A percentile compares a stretch with the other conserved stretches of the same genome.
Conservation (phyloP, 164 flowering plant species). For the Euptelea pleiosperma region DNA sequence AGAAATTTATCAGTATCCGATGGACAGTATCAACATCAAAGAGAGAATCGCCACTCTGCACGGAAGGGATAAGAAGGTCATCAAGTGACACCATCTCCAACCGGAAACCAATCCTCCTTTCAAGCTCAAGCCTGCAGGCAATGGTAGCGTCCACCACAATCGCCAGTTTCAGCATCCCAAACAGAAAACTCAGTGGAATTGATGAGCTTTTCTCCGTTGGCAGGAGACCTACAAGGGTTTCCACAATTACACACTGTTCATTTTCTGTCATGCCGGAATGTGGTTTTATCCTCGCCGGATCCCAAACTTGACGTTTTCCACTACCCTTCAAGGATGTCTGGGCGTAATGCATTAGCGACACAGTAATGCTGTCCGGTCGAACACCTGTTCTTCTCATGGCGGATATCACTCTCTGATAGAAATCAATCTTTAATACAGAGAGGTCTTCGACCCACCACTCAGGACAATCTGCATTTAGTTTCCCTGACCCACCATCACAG, state of each 20-base stretch:
- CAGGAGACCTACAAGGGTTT: constrained; percentile 49
- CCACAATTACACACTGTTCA: constrained; percentile 50
- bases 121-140: constrained; percentile 62
- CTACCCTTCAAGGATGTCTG: constrained; percentile 49
- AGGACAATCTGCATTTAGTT: constrained; percentile 31
- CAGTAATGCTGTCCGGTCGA: constrained; percentile 39
- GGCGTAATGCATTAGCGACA: constrained; percentile 62
- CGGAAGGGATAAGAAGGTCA: constrained; percentile 66
- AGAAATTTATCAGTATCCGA: constrained; percentile 54
- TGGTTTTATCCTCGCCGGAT: constrained; percentile 38
- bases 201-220: constrained; percentile 48
- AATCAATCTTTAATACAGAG: constrained; percentile 43
- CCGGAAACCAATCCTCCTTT: constrained; percentile 51
- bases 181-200: constrained; percentile 53
- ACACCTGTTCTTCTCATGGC: constrained; percentile 56
- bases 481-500: constrained; percentile 30
- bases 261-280: constrained; percentile 26
- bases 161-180: constrained; percentile 62
- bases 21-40: constrained; percentile 65
- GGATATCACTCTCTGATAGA: constrained; percentile 45
- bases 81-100: constrained; percentile 60
- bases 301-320: constrained; percentile 52
- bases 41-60: constrained; percentile 47
- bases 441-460: constrained; percentile 82
- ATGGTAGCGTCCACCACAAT: constrained; percentile 36